These are phyloP conservation scores for Vaccinium corymbosum DNA, from an alignment of 148 eudicot genomes.

Conservation along the genomic window DNA sequence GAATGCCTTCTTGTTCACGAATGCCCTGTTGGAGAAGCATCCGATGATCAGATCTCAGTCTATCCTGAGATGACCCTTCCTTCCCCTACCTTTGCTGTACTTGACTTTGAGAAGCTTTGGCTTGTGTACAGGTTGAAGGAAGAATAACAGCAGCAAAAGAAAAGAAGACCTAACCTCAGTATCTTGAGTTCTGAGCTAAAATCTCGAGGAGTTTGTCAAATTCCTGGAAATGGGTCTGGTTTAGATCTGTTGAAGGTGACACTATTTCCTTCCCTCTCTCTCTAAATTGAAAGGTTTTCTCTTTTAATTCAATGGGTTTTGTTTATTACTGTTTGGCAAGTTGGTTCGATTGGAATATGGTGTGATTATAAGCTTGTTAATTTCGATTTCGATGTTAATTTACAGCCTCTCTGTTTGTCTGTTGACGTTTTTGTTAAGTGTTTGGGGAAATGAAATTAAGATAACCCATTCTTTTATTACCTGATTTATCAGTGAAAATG, in stretches of 20 bases:
- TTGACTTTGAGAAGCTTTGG: no score
- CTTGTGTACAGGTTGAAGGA: no score
- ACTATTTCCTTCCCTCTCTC: background rate
- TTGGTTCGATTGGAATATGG: background rate
- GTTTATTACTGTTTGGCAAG: background rate
- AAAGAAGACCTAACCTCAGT: no score
- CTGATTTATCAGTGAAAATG: background rate
- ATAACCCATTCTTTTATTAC: background rate
- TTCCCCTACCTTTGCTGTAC: no score
- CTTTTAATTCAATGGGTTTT: background rate
- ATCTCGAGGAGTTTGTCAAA: background rate
- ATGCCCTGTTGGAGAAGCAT: no score
- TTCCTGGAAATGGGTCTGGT: constrained; percentile 8
- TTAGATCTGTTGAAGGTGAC: constrained; percentile 15
- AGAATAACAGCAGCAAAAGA: no score
- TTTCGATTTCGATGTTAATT: no score
- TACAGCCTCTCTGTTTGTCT: background rate
- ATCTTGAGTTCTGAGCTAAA: background rate
- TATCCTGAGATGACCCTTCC: no score
- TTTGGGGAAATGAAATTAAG: background rate
- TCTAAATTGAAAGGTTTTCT: background rate
- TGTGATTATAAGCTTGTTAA: background rate
- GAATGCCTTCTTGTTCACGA: no score
- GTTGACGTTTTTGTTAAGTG: background rate
- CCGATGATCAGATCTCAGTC: no score